Percentiles rank a stretch among this genome's conserved stretches.
Evolutionary conservation across 1,139 yeast species (phyloP).

Genomic region (Hemisphaericaspora subhashii): DNA sequence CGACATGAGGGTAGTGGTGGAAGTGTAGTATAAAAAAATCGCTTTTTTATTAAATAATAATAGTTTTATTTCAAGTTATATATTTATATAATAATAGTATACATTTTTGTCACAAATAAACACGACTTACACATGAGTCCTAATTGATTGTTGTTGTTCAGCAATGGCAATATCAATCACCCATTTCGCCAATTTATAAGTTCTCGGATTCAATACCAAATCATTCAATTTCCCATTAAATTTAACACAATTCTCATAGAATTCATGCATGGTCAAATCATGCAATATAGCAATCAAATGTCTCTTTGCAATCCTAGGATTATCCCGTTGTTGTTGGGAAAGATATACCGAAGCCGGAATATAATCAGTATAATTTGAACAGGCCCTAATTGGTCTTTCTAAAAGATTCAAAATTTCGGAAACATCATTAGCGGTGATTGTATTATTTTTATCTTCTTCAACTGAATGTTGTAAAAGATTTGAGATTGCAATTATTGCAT

Average conservation of each 20-base stretch:
- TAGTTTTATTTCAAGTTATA: slow-evolving; percentile 2
- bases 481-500: slow-evolving; percentile 62
- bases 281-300: slow-evolving; percentile 56
- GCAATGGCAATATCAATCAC: slow-evolving; percentile 67
- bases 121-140: background rate
- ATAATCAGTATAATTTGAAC: slow-evolving; percentile 37
- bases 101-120: too few relatives aligned
- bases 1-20: slow-evolving; percentile 6
- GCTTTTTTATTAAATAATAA: background rate
- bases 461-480: slow-evolving; percentile 59
- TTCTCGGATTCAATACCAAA: slow-evolving; percentile 58
- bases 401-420: slow-evolving; percentile 58
- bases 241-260: slow-evolving; percentile 60
- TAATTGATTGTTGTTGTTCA: slow-evolving; percentile 31
- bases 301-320: slow-evolving; percentile 21
- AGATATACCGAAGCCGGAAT: slow-evolving; percentile 49
- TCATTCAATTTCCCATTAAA: slow-evolving; percentile 65
- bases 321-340: slow-evolving; percentile 26
- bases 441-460: slow-evolving; percentile 60
- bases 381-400: slow-evolving; percentile 55
- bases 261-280: slow-evolving; percentile 62
- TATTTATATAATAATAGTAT: slow-evolving; percentile 1
- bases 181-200: slow-evolving; percentile 69
- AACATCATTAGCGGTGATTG: slow-evolving; percentile 51
- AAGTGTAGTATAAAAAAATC: background rate